Evolutionary conservation across 441 rosid genomes (phyloP), one percentile per base, ranked within the genome.

Genomic region (Syzygium malaccense): DNA sequence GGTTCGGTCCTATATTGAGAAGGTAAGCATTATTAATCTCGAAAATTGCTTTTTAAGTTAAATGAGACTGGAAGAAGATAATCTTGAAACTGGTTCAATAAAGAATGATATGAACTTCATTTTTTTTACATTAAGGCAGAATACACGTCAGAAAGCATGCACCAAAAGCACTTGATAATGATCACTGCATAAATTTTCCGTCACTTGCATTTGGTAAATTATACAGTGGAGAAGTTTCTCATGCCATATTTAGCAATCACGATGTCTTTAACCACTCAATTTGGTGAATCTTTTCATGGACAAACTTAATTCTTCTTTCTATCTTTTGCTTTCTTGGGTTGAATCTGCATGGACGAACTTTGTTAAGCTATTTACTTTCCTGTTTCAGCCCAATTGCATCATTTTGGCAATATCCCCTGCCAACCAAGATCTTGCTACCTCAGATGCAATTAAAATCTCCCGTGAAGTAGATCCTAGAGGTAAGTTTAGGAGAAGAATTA

Each of bases 401-500:
- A 95, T 96, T 88, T 91, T 97, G 53, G 99, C 99, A 90, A 95
- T 97, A 92, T 97, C 98, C 89, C 99, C 99, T 86, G 99, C 99
- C 88, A 97, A 96, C 93, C 99, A 97, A 91, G 99, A 97, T 95
- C 98, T 97, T 90, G 99, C 99, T 57, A 97, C 99, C 26, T 96
- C 98, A 32, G 98, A 97, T 93, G 99, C 99, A 45, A 96, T 96
- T 92, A 96, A 94, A 92, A 96, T 97, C 87, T 95, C 98, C 86
- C 98, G 99, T 87, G 98, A 96, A 93, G 97, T 97, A 87, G 99
- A 97, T 90, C 98, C 98, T 68, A 96, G 91, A 94, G 99, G 98
- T 95, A 89, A 89, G 54, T 68, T 64, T 51, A 28, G 30, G 45
- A 51, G 75, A 84, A 41, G 30, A 32, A 37, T 79, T 23, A 28